Conservation (phyloP, 345 rosid species). For the Mangifera indica region DNA sequence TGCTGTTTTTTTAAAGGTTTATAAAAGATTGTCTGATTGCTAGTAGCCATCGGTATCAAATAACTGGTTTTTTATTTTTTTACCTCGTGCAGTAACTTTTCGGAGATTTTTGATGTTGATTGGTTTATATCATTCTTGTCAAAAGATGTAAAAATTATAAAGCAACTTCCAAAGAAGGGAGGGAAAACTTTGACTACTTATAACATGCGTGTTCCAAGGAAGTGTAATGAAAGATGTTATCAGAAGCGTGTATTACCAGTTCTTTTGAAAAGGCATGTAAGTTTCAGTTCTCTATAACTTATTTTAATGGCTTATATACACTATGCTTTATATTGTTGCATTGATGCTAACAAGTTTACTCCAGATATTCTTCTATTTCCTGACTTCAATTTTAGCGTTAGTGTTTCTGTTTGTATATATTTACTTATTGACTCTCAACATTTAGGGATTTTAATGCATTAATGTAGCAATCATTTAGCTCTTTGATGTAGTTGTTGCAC, state of each 20-base stretch:
- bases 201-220: slow-evolving; percentile 91
- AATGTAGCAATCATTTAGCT: background rate
- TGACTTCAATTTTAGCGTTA: background rate
- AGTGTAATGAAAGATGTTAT: slow-evolving; percentile 91
- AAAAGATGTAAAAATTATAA: slow-evolving; percentile 85
- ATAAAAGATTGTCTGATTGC: background rate
- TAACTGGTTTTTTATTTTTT: slow-evolving; percentile 14
- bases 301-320: slow-evolving; percentile 11
- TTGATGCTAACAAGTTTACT: background rate
- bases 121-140: slow-evolving; percentile 76
- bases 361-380: background rate
- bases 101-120: slow-evolving; percentile 76
- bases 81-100: slow-evolving; percentile 60
- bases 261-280: slow-evolving; percentile 99
- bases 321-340: background rate
- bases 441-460: slow-evolving; percentile 1
- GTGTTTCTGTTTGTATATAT: background rate
- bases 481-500: background rate
- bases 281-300: slow-evolving; percentile 44
- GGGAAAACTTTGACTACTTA: slow-evolving; percentile 57
- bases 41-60: background rate
- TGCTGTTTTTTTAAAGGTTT: slow-evolving; percentile 5
- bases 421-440: background rate
- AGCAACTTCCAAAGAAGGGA: slow-evolving; percentile 69
- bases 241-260: slow-evolving; percentile 78